phyloP scores from a whole-genome alignment of 2,329 filamentous ascomycete genomes.

The Penicillium janthinellum region DNA sequence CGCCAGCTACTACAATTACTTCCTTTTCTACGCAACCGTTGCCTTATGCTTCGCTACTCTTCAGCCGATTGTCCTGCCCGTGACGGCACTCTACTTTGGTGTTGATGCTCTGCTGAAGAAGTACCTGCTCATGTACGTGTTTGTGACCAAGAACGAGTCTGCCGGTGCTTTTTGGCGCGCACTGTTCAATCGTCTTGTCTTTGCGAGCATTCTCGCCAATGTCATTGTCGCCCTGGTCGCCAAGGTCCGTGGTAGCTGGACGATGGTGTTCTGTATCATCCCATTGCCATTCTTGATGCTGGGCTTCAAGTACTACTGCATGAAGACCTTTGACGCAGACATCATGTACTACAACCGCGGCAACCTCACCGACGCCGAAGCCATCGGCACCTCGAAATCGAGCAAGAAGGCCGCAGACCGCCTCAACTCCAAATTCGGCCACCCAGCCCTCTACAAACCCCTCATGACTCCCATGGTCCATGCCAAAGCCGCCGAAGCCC shows the following conservation, averaged over 20 bases:
- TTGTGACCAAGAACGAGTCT: conserved; percentile 94
- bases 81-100: conserved; percentile 85
- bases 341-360: conserved; percentile 78
- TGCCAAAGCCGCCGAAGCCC: conserved; percentile 80
- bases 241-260: conserved; percentile 67
- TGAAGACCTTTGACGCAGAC: conserved; percentile 71
- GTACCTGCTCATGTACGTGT: conserved; percentile 91
- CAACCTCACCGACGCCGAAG: conserved; percentile 57
- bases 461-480: conserved; percentile 95
- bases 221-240: conserved; percentile 75
- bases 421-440: conserved; percentile 75
- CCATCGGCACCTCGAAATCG: conserved; percentile 36
- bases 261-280: conserved; percentile 67
- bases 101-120: conserved; percentile 92
- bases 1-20: conserved; percentile 97
- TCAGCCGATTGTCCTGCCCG: conserved; percentile 83
- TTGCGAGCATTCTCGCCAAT: conserved; percentile 77
- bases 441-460: conserved; percentile 85
- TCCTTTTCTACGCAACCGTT: conserved; percentile 90
- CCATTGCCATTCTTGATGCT: conserved; percentile 79
- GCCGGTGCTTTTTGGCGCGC: conserved; percentile 91
- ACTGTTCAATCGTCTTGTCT: conserved; percentile 88
- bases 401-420: conserved; percentile 57
- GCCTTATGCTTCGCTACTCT: conserved; percentile 80
- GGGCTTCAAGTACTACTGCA: conserved; percentile 85